Conservation (phyloP, 148 eudicot genomes). For the Chenopodium berlandieri region DNA sequence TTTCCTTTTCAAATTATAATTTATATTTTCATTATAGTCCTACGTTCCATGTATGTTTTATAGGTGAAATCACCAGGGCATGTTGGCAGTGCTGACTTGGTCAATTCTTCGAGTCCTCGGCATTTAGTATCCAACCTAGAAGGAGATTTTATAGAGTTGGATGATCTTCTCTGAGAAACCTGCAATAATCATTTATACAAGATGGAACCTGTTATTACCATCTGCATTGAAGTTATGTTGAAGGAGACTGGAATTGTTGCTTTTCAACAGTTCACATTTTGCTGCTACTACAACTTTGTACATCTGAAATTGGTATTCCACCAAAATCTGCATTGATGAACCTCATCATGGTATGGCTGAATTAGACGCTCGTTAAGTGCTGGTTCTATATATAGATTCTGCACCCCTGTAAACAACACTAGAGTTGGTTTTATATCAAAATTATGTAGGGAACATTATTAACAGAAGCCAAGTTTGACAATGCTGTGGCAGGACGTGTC, state of each 20-base stretch:
- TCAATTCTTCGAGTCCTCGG: constrained; percentile 18
- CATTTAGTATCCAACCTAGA: constrained; percentile 29
- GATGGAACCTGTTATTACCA: neutral
- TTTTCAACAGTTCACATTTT: neutral
- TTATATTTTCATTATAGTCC: neutral
- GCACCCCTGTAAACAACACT: neutral
- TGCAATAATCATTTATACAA: neutral
- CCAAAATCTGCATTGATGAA: neutral
- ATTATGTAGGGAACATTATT: constrained; percentile 1
- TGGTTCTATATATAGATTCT: no score
- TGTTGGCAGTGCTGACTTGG: constrained; percentile 17
- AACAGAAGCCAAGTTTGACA: constrained; percentile 3
- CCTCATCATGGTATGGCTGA: neutral
- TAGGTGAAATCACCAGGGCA: constrained; percentile 33
- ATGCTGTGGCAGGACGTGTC: neutral
- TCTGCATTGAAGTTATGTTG: constrained; percentile 5
- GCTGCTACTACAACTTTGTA: constrained; percentile 4
- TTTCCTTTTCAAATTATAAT: no score
- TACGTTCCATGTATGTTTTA: constrained; percentile 8
- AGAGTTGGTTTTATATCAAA: neutral
- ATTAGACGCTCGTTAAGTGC: neutral
- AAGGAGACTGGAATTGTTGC: neutral
- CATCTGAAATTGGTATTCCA: neutral
- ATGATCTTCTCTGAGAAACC: constrained; percentile 36
- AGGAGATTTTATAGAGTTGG: constrained; percentile 46